A percentile compares a stretch with the other conserved stretches of the same genome.
Conservation (phyloP, 805 yeast species). For the Komagataella kurtzmanii region DNA sequence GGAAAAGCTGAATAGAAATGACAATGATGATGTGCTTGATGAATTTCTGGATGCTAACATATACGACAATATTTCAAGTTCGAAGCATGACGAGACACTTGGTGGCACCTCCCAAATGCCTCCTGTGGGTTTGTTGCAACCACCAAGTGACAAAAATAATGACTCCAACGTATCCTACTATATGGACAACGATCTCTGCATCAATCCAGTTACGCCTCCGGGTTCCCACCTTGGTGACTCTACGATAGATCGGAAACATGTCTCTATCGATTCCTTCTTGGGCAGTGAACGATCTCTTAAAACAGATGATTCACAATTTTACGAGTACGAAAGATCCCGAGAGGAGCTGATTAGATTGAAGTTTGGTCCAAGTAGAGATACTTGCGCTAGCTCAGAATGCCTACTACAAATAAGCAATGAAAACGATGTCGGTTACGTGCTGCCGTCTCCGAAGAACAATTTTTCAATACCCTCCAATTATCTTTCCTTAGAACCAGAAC, state of each 20-base stretch:
- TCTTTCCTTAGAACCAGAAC: slow-evolving; percentile 8
- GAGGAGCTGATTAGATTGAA: slow-evolving; percentile 36
- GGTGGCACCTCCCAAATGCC: not conserved
- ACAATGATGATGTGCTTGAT: slow-evolving; percentile 37
- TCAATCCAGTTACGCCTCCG: slow-evolving; percentile 1
- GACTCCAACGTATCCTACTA: not conserved
- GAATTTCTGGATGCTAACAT: slow-evolving; percentile 43
- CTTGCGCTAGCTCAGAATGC: not conserved
- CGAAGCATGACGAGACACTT: not conserved
- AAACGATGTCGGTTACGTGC: not conserved
- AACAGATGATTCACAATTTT: slow-evolving; percentile 11
- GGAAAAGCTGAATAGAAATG: not conserved
- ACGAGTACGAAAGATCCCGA: slow-evolving; percentile 28
- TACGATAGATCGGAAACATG: not conserved
- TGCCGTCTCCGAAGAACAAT: slow-evolving; percentile 3
- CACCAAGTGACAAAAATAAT: not conserved
- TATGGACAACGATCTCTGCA: slow-evolving; percentile 1
- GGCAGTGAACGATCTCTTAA: not conserved
- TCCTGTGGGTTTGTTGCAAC: not conserved
- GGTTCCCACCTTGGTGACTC: not conserved
- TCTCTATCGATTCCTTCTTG: not conserved
- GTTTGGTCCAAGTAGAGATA: slow-evolving; percentile 27
- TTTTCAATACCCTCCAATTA: slow-evolving; percentile 15
- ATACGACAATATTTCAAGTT: slow-evolving; percentile 17
- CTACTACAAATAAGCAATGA: not conserved